Evolutionary conservation across 2,329 filamentous ascomycete genomes (phyloP), one percentile per base, ranked within the genome.

Genomic region (Scedosporium boydii): DNA sequence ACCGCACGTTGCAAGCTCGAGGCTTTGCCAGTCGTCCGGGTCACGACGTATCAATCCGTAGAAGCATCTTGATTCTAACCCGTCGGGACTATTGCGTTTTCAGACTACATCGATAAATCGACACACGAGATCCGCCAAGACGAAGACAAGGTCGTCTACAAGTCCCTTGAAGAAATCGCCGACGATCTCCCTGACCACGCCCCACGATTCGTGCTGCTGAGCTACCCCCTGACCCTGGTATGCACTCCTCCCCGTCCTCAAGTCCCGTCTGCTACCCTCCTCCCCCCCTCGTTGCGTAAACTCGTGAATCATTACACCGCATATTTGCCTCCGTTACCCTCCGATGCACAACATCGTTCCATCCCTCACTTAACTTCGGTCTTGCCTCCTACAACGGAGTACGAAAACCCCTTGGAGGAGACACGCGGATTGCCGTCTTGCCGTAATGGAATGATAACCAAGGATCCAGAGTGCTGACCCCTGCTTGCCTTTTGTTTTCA

Each of bases 171-270:
- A 65, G 88, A 92, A 63, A 80, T 99, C 63, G 87, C 82, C 65
- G 93, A 98, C 61, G 93, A 96, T 70, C 84, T 99, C 18, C 95
- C 95, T 7, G 93, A 97, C 69, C 91, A 96, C 72, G 87, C 91
- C 6, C 95, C 95, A 12, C 86, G 95, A 64, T 99, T 91, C 70
- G 83, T 99, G 29, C 82, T 98, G 63, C 80, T 99, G 59, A 96
- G 91, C 76, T 95, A 98, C 73, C 95, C 95, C 0, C 73, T 97
- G 68, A 96, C 90, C 0, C 76, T 96, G 75, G 92, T 96, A 78
- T 66, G 82, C 69, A 63, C 56, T 38, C 59, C 51, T 29, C 12
- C 23, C 23, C 34, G 53, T 3, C 14, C 16, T 6, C 21, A 29
- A 59, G 27, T 53, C 21, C 21, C 57, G 12, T 16, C 26, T 42